phyloP scores from a whole-genome alignment of 2,329 filamentous ascomycete species.

The Alternaria alternata region DNA sequence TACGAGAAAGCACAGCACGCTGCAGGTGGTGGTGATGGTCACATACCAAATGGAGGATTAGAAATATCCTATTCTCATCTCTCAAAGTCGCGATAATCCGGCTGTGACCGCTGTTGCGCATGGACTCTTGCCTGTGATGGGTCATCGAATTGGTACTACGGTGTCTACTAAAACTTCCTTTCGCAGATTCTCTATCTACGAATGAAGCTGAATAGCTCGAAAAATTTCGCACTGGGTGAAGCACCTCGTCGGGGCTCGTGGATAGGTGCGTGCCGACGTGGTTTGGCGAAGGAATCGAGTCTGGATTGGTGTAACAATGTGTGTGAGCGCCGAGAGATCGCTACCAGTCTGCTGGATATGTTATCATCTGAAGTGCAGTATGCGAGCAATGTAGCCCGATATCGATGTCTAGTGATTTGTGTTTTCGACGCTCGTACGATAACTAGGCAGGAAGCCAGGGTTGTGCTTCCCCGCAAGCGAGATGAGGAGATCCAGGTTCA shows the following conservation, averaged over 20 bases:
- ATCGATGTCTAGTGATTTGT: slow-evolving; percentile 10
- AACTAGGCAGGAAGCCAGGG: slow-evolving; percentile 12
- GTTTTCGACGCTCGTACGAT: slow-evolving; percentile 13
- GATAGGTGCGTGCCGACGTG: neutral
- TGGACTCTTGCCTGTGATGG: neutral
- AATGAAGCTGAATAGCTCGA: neutral
- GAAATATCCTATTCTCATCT: neutral
- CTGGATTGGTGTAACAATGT: slow-evolving; percentile 5
- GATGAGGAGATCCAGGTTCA: slow-evolving; percentile 14
- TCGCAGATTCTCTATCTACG: neutral
- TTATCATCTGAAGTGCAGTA: slow-evolving; percentile 10
- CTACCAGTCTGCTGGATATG: slow-evolving; percentile 9
- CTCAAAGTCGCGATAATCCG: neutral
- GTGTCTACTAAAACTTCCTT: neutral
- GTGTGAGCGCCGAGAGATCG: slow-evolving; percentile 10
- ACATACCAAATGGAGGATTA: slow-evolving; percentile 2
- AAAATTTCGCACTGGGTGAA: neutral
- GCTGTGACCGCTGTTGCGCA: neutral
- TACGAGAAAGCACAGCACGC: slow-evolving; percentile 7
- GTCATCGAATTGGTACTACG: neutral
- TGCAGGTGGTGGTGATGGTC: slow-evolving; percentile 5
- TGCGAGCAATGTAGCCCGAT: slow-evolving; percentile 11
- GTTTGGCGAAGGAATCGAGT: neutral
- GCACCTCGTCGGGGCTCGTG: neutral
- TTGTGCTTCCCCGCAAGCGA: slow-evolving; percentile 19